Evolutionary conservation across 2,329 filamentous ascomycete genomes (phyloP).

Genomic region (Fusarium cicatricum): DNA sequence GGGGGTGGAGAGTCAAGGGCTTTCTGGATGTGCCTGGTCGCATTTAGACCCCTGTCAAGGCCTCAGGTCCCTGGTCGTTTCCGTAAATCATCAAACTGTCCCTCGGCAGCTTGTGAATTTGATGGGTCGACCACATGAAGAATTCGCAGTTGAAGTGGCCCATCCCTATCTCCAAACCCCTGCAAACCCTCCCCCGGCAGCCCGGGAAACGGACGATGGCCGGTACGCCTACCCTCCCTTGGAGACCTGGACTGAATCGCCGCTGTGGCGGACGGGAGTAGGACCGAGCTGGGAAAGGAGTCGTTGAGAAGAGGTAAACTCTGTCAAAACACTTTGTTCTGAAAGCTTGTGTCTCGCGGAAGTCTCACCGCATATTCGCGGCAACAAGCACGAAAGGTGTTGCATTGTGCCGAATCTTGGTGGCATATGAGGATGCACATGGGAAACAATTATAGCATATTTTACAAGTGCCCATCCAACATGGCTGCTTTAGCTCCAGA

Average conservation of each 20-base stretch:
- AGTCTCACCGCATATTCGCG: conserved; percentile 4
- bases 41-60: conserved; percentile 10
- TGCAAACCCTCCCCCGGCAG: neutral
- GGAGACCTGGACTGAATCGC: neutral
- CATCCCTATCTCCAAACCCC: conserved; percentile 18
- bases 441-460: conserved; percentile 16
- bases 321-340: neutral
- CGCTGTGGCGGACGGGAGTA: conserved; percentile 19
- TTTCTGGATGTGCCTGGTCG: conserved; percentile 8
- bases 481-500: conserved; percentile 15
- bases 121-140: conserved; percentile 25
- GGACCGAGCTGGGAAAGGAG: conserved; percentile 22
- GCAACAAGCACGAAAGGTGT: neutral
- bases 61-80: conserved; percentile 17
- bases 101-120: conserved; percentile 43
- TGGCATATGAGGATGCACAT: conserved; percentile 18
- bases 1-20: conserved; percentile 17
- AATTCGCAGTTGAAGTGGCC: neutral
- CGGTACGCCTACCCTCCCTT: conserved; percentile 20
- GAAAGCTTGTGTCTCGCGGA: conserved; percentile 24
- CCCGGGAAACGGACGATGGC: conserved; percentile 30
- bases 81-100: conserved; percentile 17
- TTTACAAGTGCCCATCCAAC: neutral
- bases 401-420: conserved; percentile 13
- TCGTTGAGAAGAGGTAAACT: conserved; percentile 9